Evolutionary conservation across 371 early-diverging fungal species (phyloP).

Genomic region (Zychaea mexicana): DNA sequence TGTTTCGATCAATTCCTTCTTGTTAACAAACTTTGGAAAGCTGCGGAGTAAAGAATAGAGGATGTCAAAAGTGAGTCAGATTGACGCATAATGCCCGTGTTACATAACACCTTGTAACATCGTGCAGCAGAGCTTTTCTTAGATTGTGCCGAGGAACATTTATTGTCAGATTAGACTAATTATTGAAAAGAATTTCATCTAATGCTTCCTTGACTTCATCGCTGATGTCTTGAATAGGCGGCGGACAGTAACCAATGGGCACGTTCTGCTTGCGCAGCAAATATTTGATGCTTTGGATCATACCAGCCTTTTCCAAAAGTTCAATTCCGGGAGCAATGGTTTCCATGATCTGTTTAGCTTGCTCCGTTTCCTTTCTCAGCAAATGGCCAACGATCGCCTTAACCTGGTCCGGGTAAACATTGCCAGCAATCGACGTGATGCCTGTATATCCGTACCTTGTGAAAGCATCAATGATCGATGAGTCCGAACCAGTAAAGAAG

Average conservation of each 20-base stretch:
- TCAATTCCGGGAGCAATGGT: constrained; percentile 5
- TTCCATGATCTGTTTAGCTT: constrained; percentile 15
- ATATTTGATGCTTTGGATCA: constrained; percentile 26
- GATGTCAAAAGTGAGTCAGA: too few relatives aligned
- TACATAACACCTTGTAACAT: too few relatives aligned
- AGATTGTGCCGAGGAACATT: too few relatives aligned
- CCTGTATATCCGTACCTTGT: constrained; percentile 21
- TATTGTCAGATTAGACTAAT: too few relatives aligned
- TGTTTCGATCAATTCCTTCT: too few relatives aligned
- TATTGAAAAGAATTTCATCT: neutral
- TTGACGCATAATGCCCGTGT: too few relatives aligned
- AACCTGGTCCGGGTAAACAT: constrained; percentile 20
- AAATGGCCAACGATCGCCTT: constrained; percentile 11
- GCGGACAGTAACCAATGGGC: constrained; percentile 27
- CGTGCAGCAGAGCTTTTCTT: too few relatives aligned
- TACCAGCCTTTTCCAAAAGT: constrained; percentile 16
- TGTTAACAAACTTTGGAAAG: too few relatives aligned
- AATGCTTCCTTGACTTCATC: constrained; percentile 2
- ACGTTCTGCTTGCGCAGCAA: constrained; percentile 26
- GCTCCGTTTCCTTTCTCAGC: constrained; percentile 5
- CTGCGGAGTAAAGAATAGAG: too few relatives aligned
- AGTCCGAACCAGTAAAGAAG: constrained; percentile 23
- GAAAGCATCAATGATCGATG: constrained; percentile 11
- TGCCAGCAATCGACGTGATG: constrained; percentile 27
- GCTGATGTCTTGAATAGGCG: constrained; percentile 24